Base-by-base conservation (phyloP, 257 asterid species). In the Lycium barbarum region DNA sequence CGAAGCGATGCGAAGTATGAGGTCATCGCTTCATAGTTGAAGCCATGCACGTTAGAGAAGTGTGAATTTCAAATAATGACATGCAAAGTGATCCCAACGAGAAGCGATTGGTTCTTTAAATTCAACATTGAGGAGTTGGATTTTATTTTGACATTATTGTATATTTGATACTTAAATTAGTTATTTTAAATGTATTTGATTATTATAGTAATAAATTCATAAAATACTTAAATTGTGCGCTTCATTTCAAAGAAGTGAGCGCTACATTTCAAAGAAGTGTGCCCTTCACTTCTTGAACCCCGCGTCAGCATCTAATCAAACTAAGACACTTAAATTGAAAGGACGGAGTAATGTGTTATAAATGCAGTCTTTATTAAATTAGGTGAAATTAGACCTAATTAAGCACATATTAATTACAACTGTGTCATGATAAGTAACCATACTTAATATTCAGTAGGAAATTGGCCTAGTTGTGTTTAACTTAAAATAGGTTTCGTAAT, bases 191-290 rank as follows among this genome's bases (percentile, higher is more conserved):
- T 58, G 22, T 58, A 17, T 15, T 58, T 58, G 22, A 58, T 5
- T 57, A 57, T 6, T 57, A 14, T 15, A 14, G 17, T 17, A 35
- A 13, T 66, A 40, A 40, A 40, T 33, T 33, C 14, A 2, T 6
- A 66, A 66, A 33, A 33, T 35, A 13, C 74, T 35, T 35, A 35
- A 66, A 66, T 35, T 13, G 49, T 67, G 49, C 49, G 35, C 74
- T 67, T 67, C 74, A 67, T 67, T 67, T 45, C 74, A 67, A 67
- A 67, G 49, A 67, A 67, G 74, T 36, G 49, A 35, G 49, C 22
- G 20, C n/a, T 67, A 7, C 74, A 33, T 18, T 33, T 40, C 45
- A 40, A 40, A 40, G 49, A 67, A 35, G 74, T 36, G 49, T 67
- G 49, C 49, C 47, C n/a, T 67, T 15, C 74, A 33, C n/a, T 35